Evolutionary conservation across 2,329 filamentous ascomycete species (phyloP).

Genomic region (Zymoseptoria tritici): DNA sequence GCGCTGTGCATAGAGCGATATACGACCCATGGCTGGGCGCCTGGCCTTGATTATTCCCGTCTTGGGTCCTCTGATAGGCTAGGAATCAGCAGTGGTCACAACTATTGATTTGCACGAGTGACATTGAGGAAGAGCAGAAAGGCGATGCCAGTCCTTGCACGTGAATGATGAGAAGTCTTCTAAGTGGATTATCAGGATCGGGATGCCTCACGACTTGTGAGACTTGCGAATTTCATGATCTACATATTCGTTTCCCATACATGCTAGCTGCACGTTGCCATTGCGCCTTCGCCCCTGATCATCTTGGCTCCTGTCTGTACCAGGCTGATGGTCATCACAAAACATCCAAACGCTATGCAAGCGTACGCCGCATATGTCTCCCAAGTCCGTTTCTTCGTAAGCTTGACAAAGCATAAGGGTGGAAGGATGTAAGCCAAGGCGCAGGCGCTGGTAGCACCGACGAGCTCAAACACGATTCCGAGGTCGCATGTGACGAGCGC

Average conservation of each 20-base stretch:
- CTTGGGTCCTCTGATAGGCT: conserved; percentile 57
- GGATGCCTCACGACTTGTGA: neutral
- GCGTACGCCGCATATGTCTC: conserved; percentile 55
- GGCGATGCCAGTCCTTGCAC: neutral
- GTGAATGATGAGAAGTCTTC: neutral
- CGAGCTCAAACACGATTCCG: conserved; percentile 88
- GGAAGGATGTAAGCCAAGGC: conserved; percentile 92
- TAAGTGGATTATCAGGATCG: neutral
- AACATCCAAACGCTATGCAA: conserved; percentile 69
- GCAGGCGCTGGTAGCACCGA: conserved; percentile 89
- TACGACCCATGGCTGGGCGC: conserved; percentile 63
- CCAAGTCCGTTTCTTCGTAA: conserved; percentile 61
- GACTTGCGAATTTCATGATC: neutral
- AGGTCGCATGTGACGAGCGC: conserved; percentile 86
- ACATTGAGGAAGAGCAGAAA: neutral
- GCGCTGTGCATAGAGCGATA: conserved; percentile 59
- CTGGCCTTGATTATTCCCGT: conserved; percentile 61
- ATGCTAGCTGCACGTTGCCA: conserved; percentile 12
- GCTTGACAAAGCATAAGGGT: conserved; percentile 88
- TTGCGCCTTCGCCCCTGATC: conserved; percentile 23
- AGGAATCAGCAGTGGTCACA: conserved; percentile 71
- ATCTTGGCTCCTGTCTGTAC: conserved; percentile 67
- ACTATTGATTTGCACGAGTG: neutral
- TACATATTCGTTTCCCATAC: neutral
- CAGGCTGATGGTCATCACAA: conserved; percentile 75